Conservation (phyloP, 768 basidiomycete genomes). For the Pulveroboletus sp. region DNA sequence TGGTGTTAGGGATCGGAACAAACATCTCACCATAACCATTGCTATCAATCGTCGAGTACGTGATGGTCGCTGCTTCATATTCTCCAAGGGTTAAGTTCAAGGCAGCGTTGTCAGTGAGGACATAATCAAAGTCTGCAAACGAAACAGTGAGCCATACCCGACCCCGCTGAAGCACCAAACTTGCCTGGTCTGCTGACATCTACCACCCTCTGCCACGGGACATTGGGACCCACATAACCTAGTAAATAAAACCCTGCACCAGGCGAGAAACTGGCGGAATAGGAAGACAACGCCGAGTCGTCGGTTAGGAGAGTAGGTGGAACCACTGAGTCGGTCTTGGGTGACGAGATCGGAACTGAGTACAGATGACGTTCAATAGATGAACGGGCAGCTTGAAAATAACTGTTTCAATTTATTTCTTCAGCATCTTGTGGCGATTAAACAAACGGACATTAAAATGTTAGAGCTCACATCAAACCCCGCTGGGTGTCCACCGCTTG, state of each 20-base stretch:
- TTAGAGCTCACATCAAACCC: constrained; percentile 60
- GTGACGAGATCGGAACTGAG: constrained; percentile 65
- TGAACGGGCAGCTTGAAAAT: constrained; percentile 84
- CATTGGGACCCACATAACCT: constrained; percentile 70
- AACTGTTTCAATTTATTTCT: constrained; percentile 44
- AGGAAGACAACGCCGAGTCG: constrained; percentile 47
- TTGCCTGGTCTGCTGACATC: constrained; percentile 45
- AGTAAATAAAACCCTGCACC: constrained; percentile 80
- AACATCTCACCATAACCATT: constrained; percentile 68
- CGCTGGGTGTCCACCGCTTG: constrained; percentile 63
- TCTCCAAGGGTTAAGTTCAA: constrained; percentile 59
- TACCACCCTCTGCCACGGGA: constrained; percentile 84
- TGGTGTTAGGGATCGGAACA: constrained; percentile 12
- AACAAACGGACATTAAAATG: constrained; percentile 30
- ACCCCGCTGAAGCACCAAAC: constrained; percentile 13
- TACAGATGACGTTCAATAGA: constrained; percentile 83
- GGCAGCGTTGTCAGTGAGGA: constrained; percentile 64
- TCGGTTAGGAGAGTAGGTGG: constrained; percentile 53
- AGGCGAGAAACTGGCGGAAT: constrained; percentile 76
- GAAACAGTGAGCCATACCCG: neutral
- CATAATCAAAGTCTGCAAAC: constrained; percentile 52
- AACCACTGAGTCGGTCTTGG: constrained; percentile 27
- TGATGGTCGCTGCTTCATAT: constrained; percentile 69
- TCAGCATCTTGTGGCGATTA: constrained; percentile 19
- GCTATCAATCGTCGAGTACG: constrained; percentile 65